Conservation (phyloP, 305 asterid species). For the Fraxinus paxiana region DNA sequence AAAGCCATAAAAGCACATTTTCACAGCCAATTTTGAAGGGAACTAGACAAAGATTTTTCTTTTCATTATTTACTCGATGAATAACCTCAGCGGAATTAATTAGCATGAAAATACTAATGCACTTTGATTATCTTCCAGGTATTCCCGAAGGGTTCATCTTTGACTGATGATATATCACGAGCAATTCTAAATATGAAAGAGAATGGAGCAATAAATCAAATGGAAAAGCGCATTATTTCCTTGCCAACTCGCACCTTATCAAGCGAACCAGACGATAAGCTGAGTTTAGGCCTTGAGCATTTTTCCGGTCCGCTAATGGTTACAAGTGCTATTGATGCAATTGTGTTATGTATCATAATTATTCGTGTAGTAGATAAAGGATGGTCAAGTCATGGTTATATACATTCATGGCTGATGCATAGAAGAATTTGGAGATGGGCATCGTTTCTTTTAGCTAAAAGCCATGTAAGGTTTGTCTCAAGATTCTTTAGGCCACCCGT, state of each 20-base stretch:
- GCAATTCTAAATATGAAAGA: not conserved
- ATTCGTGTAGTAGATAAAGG: not conserved
- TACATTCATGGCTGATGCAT: not conserved
- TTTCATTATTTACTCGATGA: not conserved
- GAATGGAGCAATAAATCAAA: not conserved
- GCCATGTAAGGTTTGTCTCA: not conserved
- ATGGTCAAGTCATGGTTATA: not conserved
- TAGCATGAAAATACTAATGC: not conserved
- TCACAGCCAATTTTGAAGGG: not conserved
- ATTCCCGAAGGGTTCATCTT: not conserved
- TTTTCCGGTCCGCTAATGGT: not conserved
- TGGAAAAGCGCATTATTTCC: not conserved
- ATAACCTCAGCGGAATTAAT: not conserved
- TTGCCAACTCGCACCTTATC: not conserved
- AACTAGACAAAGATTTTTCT: not conserved
- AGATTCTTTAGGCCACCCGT: not conserved
- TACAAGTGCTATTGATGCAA: not conserved
- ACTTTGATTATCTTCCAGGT: not conserved
- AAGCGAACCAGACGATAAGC: not conserved
- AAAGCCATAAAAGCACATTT: not conserved
- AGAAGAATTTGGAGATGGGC: conserved; percentile 5
- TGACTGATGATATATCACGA: not conserved
- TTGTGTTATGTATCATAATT: not conserved
- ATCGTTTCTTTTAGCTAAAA: not conserved
- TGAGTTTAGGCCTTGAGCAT: not conserved